A percentile compares a stretch with the other conserved stretches of the same genome.
Evolutionary conservation across 2,329 filamentous ascomycete genomes (phyloP).

Genomic region (Fusarium paranaense): DNA sequence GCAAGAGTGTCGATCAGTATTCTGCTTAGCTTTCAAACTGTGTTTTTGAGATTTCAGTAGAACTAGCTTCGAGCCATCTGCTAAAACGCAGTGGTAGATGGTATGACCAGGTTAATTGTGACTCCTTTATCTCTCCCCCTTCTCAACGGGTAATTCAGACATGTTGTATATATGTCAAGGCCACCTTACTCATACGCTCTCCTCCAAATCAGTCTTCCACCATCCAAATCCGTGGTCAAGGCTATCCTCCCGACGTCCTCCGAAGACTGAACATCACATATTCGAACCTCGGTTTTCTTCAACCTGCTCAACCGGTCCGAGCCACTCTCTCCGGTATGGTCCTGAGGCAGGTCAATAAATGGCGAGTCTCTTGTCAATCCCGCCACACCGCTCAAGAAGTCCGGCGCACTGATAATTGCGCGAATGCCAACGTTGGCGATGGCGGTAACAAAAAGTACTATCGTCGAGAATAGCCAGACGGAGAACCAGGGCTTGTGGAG

Average conservation of each 20-base stretch:
- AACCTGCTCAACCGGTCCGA: not conserved
- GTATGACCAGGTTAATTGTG: too few species aligned
- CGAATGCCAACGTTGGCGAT: not conserved
- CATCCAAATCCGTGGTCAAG: not conserved
- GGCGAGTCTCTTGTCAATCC: constrained; percentile 11
- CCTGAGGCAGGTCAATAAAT: not conserved
- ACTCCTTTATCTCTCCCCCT: not conserved
- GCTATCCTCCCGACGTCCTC: not conserved
- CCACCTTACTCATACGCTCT: not conserved
- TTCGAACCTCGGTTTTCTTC: not conserved
- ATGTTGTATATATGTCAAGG: not conserved
- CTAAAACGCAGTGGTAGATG: not conserved
- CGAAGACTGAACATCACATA: constrained; percentile 1
- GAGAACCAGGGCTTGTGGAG: constrained; percentile 6
- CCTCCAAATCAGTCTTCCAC: not conserved
- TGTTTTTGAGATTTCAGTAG: not conserved
- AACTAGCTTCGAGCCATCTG: accelerated
- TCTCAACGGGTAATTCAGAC: not conserved
- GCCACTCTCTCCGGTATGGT: constrained; percentile 1
- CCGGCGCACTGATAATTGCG: constrained; percentile 1
- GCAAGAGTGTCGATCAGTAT: not conserved
- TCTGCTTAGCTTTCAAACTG: not conserved
- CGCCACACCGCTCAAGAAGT: constrained; percentile 12
- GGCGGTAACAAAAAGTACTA: not conserved
- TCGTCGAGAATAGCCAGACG: not conserved